Conservation (phyloP, 202 grass and related monocot genomes). For the Setaria viridis region DNA sequence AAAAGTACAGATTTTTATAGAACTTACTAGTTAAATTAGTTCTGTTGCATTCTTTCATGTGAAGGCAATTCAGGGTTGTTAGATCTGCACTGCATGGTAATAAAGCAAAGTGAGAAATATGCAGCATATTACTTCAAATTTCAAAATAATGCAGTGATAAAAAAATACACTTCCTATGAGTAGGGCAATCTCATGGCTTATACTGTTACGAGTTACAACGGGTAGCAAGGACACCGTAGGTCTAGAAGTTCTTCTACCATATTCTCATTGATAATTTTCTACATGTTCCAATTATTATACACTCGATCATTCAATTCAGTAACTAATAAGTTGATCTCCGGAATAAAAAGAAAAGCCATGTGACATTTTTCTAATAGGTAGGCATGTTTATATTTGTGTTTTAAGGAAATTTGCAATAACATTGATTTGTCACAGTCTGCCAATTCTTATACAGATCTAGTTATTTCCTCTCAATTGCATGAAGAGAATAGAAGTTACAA, state of each 20-base stretch:
- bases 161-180: constrained; percentile 7
- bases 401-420: background rate
- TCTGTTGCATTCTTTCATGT: constrained; percentile 47
- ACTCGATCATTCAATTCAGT: background rate
- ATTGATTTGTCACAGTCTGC: background rate
- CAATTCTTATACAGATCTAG: background rate
- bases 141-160: constrained; percentile 4
- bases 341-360: no score
- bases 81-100: constrained; percentile 46
- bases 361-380: no score
- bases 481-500: no score
- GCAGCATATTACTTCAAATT: constrained; percentile 19
- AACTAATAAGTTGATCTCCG: background rate
- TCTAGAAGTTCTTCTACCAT: background rate
- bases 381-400: background rate
- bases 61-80: constrained; percentile 50
- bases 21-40: constrained; percentile 44
- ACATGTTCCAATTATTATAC: background rate
- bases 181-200: background rate
- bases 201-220: background rate
- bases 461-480: background rate
- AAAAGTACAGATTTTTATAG: constrained; percentile 4
- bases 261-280: constrained; percentile 10
- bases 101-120: constrained; percentile 28
- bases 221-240: background rate